Base-by-base conservation (phyloP, 805 yeast species). In the Pichia ethanolica region DNA sequence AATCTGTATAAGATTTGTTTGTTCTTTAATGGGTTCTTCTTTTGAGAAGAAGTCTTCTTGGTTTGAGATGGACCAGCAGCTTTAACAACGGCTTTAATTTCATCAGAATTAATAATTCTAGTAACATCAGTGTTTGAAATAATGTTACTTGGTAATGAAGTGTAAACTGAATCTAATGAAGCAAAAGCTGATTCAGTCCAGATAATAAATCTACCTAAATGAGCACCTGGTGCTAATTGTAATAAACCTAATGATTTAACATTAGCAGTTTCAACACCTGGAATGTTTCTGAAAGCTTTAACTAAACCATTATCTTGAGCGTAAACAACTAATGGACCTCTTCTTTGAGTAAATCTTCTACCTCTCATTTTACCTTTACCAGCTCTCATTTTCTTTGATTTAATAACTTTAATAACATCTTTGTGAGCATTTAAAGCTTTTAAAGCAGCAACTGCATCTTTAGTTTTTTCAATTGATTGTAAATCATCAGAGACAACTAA, bases 171-270 rank as follows among this genome's bases (percentile, higher is more conserved):
- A 82, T 93, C 99, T 71, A 93, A 83, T 69, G 90, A 82, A 72
- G 90, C 86, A 75, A 93, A 89, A 72, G 99, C 99, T 72, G 89
- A 79, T 81, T 90, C 96, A 71, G 99, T 90, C 99, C 99, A 93
- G 89, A 93, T 89, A 71, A 93, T 86, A 71, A 93, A 93, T 84
- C 99, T 90, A 81, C 99, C 99, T 70, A 93, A 81, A 83, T 93
- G 99, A 72, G 98, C 96, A 86, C 99, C 99, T 76, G 99, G 99
- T 68, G 99, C 99, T 71, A 93, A 86, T 82, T 91, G 98, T 73
- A 93, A 85, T 68, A 93, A 81, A 79, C 93, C 93, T 70, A 93
- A 82, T 71, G 90, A 79, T 68, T 85, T 78, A 67, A 93, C 99
- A 73, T 83, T 79, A 68, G 91, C 83, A 70, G 96, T 83, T 82